Base-by-base conservation (phyloP, 148 eudicot species). In the Hydrangea macrophylla region DNA sequence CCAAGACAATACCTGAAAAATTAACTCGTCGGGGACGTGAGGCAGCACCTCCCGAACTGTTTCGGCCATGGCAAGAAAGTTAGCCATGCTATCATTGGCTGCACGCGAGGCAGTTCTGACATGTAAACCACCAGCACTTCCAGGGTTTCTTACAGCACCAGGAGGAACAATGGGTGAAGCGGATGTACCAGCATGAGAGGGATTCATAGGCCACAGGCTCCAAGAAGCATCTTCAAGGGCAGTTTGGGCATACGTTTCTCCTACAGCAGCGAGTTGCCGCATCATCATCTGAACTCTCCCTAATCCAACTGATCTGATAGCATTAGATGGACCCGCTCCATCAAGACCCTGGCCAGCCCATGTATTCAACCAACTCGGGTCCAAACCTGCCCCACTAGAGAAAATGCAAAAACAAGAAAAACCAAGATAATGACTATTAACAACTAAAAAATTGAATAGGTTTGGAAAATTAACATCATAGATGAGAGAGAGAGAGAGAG, bases 41-140 rank as follows among this genome's bases (percentile, higher is more conserved):
- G 98, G 98, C 44, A 94, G 88, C 78, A 94, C 98, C 79, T 94
- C 98, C 75, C 96, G 73, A 27, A 94, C 98, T 17, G 98, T 86
- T 75, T 90, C 97, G 15, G 92, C 96, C 98, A 94, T 94, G 71
- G 97, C 85, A 76, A 90, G 93, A 68, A 94, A 76, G 74, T 81
- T 87, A 30, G 92, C 85, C 35, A 94, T 64, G 83, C 70, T 75
- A 65, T 80, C 86, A 76, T 81, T 85, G 22, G 80, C 76, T 73
- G 85, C 62, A 55, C 64, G 79, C 12, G 96, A 80, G 35, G 78
- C 35, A 55, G 83, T 70, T 76, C 96, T 83, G 62, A 85, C 42
- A 63, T 78, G 90, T 64, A 69, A 53, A 54, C 79, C 81, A 62
- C 81, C 79, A 55, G 80, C 69, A 76, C 73, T 51, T 30, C 76